Conservation (phyloP, 768 basidiomycete species). For the Suillus weaverae region DNA sequence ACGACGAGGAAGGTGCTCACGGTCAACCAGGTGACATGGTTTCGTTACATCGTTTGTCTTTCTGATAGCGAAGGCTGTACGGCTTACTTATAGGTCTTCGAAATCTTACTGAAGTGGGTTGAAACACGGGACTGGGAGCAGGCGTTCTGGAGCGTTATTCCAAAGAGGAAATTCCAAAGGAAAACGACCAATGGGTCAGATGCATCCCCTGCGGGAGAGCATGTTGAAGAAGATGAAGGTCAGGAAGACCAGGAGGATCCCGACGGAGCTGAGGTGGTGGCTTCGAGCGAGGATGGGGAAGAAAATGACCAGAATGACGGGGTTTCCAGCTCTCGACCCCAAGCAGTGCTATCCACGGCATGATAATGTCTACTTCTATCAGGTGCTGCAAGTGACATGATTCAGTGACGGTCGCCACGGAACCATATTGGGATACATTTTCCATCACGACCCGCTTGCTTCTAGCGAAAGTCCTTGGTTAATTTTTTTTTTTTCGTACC, state of each 20-base stretch:
- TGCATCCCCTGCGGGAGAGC: conserved; percentile 15
- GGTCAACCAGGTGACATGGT: conserved; percentile 74
- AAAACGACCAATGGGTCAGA: conserved; percentile 20
- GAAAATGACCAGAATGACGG: conserved; percentile 10
- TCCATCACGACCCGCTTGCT: background rate
- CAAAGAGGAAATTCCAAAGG: conserved; percentile 81
- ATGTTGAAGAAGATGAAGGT: conserved; percentile 13
- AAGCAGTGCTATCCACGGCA: background rate
- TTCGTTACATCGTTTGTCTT: conserved; percentile 5
- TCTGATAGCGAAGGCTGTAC: background rate
- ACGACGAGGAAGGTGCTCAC: conserved; percentile 94
- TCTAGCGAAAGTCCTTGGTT: background rate
- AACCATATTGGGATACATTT: background rate
- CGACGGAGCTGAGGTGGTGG: conserved; percentile 18
- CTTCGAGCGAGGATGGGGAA: conserved; percentile 11
- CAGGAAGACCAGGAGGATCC: conserved; percentile 20
- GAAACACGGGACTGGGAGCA: conserved; percentile 82
- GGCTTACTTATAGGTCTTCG: conserved; percentile 56
- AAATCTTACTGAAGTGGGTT: conserved; percentile 90
- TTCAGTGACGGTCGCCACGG: background rate
- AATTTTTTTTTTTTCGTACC: background rate
- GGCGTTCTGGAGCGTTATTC: conserved; percentile 87
- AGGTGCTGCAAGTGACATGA: conserved; percentile 2
- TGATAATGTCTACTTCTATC: background rate
- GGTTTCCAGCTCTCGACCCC: conserved; percentile 15